Evolutionary conservation across 2,329 filamentous ascomycete genomes (phyloP).

Genomic region (Sarocladium strictum): DNA sequence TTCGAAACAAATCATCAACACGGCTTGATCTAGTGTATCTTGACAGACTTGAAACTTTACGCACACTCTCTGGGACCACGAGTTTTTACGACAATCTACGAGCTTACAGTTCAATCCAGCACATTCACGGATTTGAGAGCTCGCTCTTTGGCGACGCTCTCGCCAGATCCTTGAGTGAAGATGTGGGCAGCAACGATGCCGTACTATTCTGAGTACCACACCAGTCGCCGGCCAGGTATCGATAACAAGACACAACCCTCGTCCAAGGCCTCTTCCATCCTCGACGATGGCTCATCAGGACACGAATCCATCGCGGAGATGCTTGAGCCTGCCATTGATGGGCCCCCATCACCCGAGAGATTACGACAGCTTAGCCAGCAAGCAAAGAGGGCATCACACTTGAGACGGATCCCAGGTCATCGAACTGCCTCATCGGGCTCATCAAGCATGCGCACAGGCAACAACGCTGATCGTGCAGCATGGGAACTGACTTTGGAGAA

Average conservation of each 20-base stretch:
- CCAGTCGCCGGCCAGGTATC: background rate
- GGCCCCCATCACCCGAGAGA: conserved; percentile 54
- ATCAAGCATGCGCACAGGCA: conserved; percentile 45
- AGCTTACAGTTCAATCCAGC: background rate
- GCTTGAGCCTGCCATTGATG: conserved; percentile 53
- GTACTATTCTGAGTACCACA: conserved; percentile 8
- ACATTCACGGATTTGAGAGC: background rate
- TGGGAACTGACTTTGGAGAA: conserved; percentile 47
- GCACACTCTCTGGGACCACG: too few species aligned
- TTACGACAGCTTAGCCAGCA: conserved; percentile 54
- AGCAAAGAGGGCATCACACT: conserved; percentile 47
- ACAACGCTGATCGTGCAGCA: conserved; percentile 35
- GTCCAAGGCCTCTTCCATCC: background rate
- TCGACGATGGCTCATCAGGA: conserved; percentile 2
- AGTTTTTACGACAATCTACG: background rate
- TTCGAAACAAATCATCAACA: background rate
- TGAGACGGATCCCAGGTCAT: conserved; percentile 24
- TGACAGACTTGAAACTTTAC: too few species aligned
- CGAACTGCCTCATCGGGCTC: conserved; percentile 47
- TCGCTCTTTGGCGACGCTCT: conserved; percentile 2
- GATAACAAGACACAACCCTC: conserved; percentile 4
- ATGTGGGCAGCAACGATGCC: conserved; percentile 9
- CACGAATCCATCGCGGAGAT: conserved; percentile 23
- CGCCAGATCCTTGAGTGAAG: background rate
- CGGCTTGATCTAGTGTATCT: background rate